These are phyloP conservation scores for Trichoderma semiorbis DNA, from an alignment of 2,329 filamentous ascomycete species.

Conservation along the genomic window DNA sequence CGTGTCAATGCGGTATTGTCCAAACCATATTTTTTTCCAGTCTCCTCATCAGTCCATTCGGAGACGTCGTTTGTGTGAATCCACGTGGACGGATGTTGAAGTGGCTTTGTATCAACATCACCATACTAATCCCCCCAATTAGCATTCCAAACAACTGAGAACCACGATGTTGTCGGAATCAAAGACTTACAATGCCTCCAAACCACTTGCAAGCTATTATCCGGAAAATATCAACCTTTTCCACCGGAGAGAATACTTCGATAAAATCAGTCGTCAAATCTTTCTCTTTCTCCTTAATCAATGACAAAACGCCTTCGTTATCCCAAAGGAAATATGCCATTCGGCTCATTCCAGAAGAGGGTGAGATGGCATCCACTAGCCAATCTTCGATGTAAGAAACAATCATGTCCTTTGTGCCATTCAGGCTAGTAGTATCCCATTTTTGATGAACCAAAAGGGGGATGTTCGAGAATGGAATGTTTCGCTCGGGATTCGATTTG, in stretches of 20 bases:
- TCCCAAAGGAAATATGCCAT: conserved; percentile 28
- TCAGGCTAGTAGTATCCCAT: conserved; percentile 20
- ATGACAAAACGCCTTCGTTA: conserved; percentile 22
- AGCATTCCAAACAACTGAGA: background rate
- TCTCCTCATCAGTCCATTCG: conserved; percentile 23
- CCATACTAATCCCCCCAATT: conserved; percentile 20
- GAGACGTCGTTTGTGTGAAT: conserved; percentile 22
- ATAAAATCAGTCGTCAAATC: conserved; percentile 20
- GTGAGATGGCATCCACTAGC: conserved; percentile 19
- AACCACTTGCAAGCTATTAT: conserved; percentile 25
- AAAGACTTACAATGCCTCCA: conserved; percentile 24
- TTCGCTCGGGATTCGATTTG: conserved; percentile 17
- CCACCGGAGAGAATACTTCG: conserved; percentile 22
- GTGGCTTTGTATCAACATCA: conserved; percentile 26
- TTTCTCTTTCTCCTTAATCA: conserved; percentile 22
- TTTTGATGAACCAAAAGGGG: conserved; percentile 27
- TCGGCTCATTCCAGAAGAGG: conserved; percentile 6
- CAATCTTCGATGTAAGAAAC: conserved; percentile 24
- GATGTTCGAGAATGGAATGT: conserved; percentile 24
- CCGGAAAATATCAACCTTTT: conserved; percentile 25
- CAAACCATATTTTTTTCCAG: conserved; percentile 20
- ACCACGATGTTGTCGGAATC: background rate
- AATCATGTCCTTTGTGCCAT: conserved; percentile 20
- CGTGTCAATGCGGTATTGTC: background rate
- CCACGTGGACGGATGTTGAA: conserved; percentile 24